A percentile compares a stretch with the other conserved stretches of the same genome.
These are phyloP conservation scores for Cardamine occulta DNA, from an alignment of 345 rosid species.

Conservation along the genomic window DNA sequence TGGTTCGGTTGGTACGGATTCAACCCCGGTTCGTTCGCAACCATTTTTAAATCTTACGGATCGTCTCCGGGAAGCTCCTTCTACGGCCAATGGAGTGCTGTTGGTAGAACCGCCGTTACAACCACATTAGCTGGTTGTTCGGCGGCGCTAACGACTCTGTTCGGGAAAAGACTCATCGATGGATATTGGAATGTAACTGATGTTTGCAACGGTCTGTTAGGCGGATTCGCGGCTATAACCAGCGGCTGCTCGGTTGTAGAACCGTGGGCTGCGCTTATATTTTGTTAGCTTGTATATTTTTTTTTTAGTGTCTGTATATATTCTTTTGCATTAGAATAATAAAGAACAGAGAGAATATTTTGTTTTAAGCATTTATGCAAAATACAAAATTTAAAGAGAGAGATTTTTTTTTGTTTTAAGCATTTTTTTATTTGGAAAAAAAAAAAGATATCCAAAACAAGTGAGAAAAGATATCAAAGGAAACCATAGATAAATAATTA, in stretches of 20 bases:
- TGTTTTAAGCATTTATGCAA: too few relatives aligned
- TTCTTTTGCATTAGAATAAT: conserved; percentile 25
- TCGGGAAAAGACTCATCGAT: conserved; percentile 39
- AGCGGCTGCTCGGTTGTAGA: conserved; percentile 51
- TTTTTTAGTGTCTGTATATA: not conserved
- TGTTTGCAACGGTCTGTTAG: conserved; percentile 52
- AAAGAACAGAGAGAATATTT: too few relatives aligned
- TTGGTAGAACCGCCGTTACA: conserved; percentile 54
- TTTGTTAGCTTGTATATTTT: not conserved
- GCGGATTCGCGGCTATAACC: conserved; percentile 56
- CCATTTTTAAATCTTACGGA: conserved; percentile 42
- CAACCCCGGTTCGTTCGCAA: conserved; percentile 54
- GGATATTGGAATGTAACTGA: conserved; percentile 53
- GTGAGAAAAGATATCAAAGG: not conserved
- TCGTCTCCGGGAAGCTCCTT: conserved; percentile 14
- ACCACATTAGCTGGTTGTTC: conserved; percentile 53
- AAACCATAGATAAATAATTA: too few relatives aligned
- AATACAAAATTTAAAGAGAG: too few relatives aligned
- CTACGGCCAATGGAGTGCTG: conserved; percentile 55
- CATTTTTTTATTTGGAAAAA: not conserved
- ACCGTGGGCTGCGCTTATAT: conserved; percentile 49
- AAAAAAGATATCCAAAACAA: not conserved
- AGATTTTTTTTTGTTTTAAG: too few relatives aligned
- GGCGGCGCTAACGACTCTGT: conserved; percentile 51
- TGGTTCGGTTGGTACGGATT: conserved; percentile 59